These are phyloP conservation scores for Lactifluus volemus DNA, from an alignment of 768 basidiomycete genomes.

Conservation along the genomic window DNA sequence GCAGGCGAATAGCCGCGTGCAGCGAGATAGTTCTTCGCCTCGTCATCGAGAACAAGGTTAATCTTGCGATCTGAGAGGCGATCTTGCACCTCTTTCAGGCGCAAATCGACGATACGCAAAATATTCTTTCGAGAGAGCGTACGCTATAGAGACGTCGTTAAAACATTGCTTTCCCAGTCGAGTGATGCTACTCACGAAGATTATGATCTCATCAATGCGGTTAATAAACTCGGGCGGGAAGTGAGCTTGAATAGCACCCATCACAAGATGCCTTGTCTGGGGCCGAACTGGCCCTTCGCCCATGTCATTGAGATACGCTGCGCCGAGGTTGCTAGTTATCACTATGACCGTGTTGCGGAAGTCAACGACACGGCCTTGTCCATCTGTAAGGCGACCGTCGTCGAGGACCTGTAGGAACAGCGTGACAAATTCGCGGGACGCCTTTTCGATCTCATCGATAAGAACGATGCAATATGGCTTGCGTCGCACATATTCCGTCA, in stretches of 20 bases:
- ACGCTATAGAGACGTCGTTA: conserved; percentile 41
- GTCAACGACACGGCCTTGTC: conserved; percentile 83
- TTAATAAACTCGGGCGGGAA: conserved; percentile 94
- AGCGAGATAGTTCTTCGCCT: conserved; percentile 65
- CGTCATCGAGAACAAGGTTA: conserved; percentile 63
- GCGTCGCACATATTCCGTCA: conserved; percentile 88
- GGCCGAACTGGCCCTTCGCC: conserved; percentile 58
- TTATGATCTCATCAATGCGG: conserved; percentile 77
- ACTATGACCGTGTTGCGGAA: conserved; percentile 91
- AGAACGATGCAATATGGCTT: conserved; percentile 84
- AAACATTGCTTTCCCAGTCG: conserved; percentile 24
- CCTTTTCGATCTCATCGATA: conserved; percentile 89
- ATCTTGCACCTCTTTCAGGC: conserved; percentile 76
- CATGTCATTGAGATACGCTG: conserved; percentile 66
- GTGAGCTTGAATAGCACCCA: conserved; percentile 70
- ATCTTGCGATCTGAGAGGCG: conserved; percentile 78
- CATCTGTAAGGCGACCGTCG: conserved; percentile 86
- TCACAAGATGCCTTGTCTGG: conserved; percentile 56
- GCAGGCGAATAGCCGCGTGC: conserved; percentile 70
- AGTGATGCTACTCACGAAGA: conserved; percentile 41
- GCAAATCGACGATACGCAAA: conserved; percentile 80
- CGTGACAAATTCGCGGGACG: conserved; percentile 59
- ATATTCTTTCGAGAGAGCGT: conserved; percentile 70
- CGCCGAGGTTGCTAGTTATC: conserved; percentile 90
- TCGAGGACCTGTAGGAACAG: conserved; percentile 81